Evolutionary conservation across 2,329 filamentous ascomycete species (phyloP), one percentile per base, ranked within the genome.

Genomic region (Fusarium praegraminearum): DNA sequence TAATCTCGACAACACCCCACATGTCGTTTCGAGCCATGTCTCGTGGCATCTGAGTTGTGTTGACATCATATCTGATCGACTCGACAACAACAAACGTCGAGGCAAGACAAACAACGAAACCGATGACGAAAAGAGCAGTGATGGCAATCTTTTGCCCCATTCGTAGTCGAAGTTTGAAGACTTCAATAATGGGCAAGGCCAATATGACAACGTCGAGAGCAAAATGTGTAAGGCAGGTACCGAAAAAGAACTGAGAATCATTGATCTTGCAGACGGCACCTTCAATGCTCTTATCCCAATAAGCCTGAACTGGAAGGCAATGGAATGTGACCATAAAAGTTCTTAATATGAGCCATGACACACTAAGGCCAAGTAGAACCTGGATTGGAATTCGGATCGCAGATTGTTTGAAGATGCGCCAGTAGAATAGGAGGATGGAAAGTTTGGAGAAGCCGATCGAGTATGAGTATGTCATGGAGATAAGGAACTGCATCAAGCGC

Each of bases 261-360:
- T 79, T 73, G 54, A 80, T 79, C 15, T 57, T 70, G 62, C 79
- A 81, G 1, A 59, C 57, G 0, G 70, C 73, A n/a, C 73, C 67
- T 11, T 62, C 38, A 5, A 80, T 75, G 0, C 64, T 58, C 16
- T 74, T 69, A 15, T 77, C 73, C 79, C 78, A 81, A 38, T 78
- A 80, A 2, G 72, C 73, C 6, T 77, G 75, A 2, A 80, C 69
- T 0, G 79, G 79, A 12, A 77, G 38, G 45, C 79, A 80, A 24
- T 76, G 76, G 24, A 80, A 80, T 5, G 76, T 75, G 1, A 74
- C 72, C 50, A 80, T 70, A 35, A 80, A 78, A 0, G 75, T 78
- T 3, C 76, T 65, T 3, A 78, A 57, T 8, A 74, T 67, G 15
- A 78, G 62, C 77, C 77, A 78, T 10, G 73, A 57, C 10, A 56